Evolutionary conservation across 2,329 filamentous ascomycete species (phyloP), one percentile per base, ranked within the genome.

Genomic region (Cordyceps farinosa): DNA sequence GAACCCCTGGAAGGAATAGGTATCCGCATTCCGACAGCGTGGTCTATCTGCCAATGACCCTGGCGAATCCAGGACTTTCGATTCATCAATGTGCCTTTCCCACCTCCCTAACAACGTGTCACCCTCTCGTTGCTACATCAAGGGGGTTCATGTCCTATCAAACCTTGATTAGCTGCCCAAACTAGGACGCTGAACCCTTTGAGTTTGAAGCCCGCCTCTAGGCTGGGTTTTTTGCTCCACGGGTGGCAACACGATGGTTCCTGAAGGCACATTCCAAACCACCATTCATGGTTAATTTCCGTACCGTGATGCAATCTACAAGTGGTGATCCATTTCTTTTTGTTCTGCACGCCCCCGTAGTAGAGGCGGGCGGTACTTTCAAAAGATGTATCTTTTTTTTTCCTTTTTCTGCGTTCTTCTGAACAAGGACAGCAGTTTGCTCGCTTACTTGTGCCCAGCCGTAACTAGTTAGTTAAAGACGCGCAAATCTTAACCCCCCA

Each of bases 231-330:
- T 22, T 29, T 38, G n/a, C 36, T 27, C 40, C 58, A 61, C 38
- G 50, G 22, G 50, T 47, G 44, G 44, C 58, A 45, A 54, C 50
- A 30, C 50, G 47, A 11, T 42, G 58, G 40, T 45, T 47, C 40
- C 40, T 53, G 36, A 22, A 61, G n/a, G 11, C n/a, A 29, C 58
- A 61, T 61, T 61, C 58, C 58, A 53, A 45, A 32, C 42, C 6
- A 29, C n/a, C 34, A n/a, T 40, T 22, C n/a, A 51, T n/a, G 10
- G 42, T 42, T 47, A 17, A 15, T 38, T 50, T 32, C 17, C 13
- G 38, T 4, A 52, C 17, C 2, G 8, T 42, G 34, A 54, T 54
- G 40, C 52, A 60, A 36, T 57, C 15, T 47, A 47, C 42, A 34
- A 45, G 42, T 22, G 22, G 11, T 42, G 55, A 57, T 57, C 40